phyloP scores from a whole-genome alignment of 176 grass and related monocot genomes.

The Paspalum notatum region DNA sequence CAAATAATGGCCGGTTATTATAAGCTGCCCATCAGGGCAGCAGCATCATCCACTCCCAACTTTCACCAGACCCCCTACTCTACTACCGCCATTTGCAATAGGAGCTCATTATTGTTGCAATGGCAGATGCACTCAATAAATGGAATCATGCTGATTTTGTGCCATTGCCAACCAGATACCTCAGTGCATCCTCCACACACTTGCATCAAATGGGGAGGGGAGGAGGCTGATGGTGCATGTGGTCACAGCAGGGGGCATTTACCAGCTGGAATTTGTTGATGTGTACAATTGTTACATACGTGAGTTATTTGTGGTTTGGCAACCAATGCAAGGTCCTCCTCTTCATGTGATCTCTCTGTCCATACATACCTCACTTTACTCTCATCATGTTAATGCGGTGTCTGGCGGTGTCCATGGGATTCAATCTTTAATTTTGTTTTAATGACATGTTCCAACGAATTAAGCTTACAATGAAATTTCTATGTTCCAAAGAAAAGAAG shows the following conservation, averaged over 20 bases:
- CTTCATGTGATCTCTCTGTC: conserved; percentile 37
- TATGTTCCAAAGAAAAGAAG: not conserved
- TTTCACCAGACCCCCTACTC: conserved; percentile 44
- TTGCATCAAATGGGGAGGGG: conserved; percentile 41
- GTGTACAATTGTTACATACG: conserved; percentile 24
- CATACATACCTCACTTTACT: not conserved
- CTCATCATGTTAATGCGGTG: not conserved
- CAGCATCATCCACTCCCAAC: conserved; percentile 37
- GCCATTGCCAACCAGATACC: conserved; percentile 45
- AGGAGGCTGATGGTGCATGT: conserved; percentile 48
- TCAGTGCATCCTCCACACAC: conserved; percentile 15
- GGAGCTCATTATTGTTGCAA: conserved; percentile 45
- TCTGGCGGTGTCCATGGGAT: not conserved
- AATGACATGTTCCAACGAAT: not conserved
- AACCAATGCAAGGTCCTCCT: not conserved
- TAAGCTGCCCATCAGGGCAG: not conserved
- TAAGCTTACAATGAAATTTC: not conserved
- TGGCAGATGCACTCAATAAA: conserved; percentile 66
- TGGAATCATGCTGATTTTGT: conserved; percentile 66
- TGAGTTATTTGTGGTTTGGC: conserved; percentile 32
- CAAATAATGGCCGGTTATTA: conserved; percentile 22
- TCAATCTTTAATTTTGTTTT: not conserved
- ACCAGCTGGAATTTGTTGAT: conserved; percentile 38
- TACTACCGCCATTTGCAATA: conserved; percentile 50
- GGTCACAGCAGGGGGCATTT: conserved; percentile 58